Percentiles rank a stretch among this genome's conserved stretches.
phyloP scores from a whole-genome alignment of 345 rosid species.

The Populus euphratica region DNA sequence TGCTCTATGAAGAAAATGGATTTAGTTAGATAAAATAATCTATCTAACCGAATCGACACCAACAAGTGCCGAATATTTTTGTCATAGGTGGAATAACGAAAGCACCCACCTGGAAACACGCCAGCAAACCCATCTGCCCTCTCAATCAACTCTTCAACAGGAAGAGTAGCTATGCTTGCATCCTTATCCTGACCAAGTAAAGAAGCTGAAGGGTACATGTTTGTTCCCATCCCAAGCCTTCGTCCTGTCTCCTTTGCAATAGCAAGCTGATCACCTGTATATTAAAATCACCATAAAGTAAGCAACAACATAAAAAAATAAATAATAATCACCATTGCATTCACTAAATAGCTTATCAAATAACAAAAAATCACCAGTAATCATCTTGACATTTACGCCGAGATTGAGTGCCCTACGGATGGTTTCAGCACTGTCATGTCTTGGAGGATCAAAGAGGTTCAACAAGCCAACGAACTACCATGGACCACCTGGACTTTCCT shows the following conservation, averaged over 20 bases:
- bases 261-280: slow-evolving; percentile 30
- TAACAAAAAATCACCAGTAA: slow-evolving; percentile 19
- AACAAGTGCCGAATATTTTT: background rate
- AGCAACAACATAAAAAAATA: background rate
- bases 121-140: slow-evolving; percentile 35
- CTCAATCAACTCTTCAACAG: slow-evolving; percentile 31
- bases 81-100: background rate
- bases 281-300: background rate
- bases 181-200: slow-evolving; percentile 28
- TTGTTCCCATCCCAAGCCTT: slow-evolving; percentile 34
- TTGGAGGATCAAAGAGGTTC: slow-evolving; percentile 59
- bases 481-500: slow-evolving; percentile 27
- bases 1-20: slow-evolving; percentile 15
- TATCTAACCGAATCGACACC: background rate
- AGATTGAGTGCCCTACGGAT: slow-evolving; percentile 46
- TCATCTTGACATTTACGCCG: slow-evolving; percentile 34
- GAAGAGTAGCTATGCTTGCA: slow-evolving; percentile 20
- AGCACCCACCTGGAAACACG: slow-evolving; percentile 25
- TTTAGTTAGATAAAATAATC: background rate
- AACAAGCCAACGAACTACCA: slow-evolving; percentile 37
- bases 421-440: slow-evolving; percentile 59
- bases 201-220: slow-evolving; percentile 30
- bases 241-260: slow-evolving; percentile 31
- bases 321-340: background rate
- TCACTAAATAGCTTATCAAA: background rate